A percentile compares a stretch with the other conserved stretches of the same genome.
Conservation (phyloP, 78 protist genomes). For the Dictyostelium firmibasis region DNA sequence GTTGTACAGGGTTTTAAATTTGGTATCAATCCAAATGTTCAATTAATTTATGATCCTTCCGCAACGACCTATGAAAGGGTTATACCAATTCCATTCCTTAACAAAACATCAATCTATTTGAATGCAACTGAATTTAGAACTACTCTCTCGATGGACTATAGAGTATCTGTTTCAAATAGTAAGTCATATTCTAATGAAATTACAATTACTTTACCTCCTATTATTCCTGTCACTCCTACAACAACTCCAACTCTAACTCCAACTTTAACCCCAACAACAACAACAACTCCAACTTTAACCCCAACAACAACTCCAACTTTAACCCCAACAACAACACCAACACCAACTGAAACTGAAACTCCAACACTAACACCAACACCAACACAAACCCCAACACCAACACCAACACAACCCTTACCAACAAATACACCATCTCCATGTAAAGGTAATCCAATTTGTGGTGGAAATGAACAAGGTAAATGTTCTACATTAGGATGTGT, state of each 20-base stretch:
- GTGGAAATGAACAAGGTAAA: not conserved
- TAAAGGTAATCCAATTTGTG: not conserved
- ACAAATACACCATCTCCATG: not conserved
- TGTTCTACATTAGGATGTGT: not conserved
- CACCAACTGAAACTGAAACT: not conserved
- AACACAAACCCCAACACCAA: not conserved
- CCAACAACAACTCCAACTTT: not conserved
- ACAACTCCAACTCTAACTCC: not conserved
- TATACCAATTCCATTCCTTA: not conserved
- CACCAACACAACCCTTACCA: not conserved
- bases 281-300: not conserved
- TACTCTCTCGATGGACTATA: not conserved
- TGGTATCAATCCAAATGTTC: not conserved
- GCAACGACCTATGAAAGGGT: not conserved
- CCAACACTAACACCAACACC: too few relatives aligned
- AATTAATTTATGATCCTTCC: not conserved
- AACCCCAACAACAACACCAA: not conserved
- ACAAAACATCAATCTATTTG: not conserved
- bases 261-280: not conserved
- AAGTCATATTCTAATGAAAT: not conserved
- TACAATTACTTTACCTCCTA: not conserved
- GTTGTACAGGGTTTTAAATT: not conserved
- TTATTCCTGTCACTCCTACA: not conserved
- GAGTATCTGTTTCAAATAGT: not conserved
- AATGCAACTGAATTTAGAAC: not conserved